phyloP scores from a whole-genome alignment of 73 alveolate genomes.

The Paramecium pentaurelia region DNA sequence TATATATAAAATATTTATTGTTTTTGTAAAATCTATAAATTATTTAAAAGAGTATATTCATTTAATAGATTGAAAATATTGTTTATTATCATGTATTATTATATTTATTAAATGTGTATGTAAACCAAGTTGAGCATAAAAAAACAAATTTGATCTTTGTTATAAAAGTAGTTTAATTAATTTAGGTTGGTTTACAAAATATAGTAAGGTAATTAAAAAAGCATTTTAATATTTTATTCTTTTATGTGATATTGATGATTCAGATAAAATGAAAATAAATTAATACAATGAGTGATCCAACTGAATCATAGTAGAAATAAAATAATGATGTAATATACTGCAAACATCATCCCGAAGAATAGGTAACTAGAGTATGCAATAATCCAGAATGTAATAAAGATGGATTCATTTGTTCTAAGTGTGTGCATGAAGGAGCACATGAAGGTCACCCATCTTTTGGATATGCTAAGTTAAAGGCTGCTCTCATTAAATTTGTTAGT shows the following conservation, averaged over 20 bases:
- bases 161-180: background rate
- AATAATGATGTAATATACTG: slow-evolving; percentile 4
- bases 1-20: too few species aligned
- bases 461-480: background rate
- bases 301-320: slow-evolving; percentile 9
- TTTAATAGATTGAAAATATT: too few species aligned
- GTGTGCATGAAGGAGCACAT: slow-evolving; percentile 40
- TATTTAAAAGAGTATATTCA: background rate
- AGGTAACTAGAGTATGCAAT: slow-evolving; percentile 21
- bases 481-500: slow-evolving; percentile 16
- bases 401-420: background rate
- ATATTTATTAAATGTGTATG: background rate
- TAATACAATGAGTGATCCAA: slow-evolving; percentile 20
- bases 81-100: background rate
- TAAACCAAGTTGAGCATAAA: too few species aligned
- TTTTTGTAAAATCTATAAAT: too few species aligned
- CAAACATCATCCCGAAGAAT: slow-evolving; percentile 31
- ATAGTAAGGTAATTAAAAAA: background rate
- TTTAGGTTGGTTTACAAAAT: background rate
- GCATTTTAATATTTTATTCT: background rate
- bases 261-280: background rate
- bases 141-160: background rate
- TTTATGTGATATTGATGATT: background rate
- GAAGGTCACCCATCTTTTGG: slow-evolving; percentile 14
- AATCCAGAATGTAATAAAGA: slow-evolving; percentile 13